Conservation (phyloP, 2,329 filamentous ascomycete genomes). For the Ophiostoma tasmaniense region DNA sequence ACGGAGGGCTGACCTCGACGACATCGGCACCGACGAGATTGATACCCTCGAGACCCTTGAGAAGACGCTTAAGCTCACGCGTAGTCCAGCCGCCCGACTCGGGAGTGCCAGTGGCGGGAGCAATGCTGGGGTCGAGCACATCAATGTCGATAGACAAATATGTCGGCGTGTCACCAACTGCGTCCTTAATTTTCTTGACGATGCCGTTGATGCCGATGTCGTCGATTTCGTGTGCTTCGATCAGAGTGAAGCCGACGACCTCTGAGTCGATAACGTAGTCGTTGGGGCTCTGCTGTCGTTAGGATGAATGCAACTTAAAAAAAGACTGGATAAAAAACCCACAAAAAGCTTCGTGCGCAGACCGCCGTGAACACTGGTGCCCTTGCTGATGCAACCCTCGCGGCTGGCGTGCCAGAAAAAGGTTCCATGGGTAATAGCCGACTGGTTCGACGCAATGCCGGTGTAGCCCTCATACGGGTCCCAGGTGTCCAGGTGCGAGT, state of each 20-base stretch:
- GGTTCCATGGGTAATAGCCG: conserved; percentile 75
- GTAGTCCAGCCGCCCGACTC: conserved; percentile 89
- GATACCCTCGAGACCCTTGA: conserved; percentile 70
- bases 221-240: conserved; percentile 56
- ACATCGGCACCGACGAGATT: conserved; percentile 85
- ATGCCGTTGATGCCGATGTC: conserved; percentile 21
- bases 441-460: conserved; percentile 65
- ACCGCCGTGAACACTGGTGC: conserved; percentile 41
- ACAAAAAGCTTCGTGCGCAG: conserved; percentile 6
- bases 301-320: not conserved
- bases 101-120: conserved; percentile 61
- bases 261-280: conserved; percentile 66
- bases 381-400: conserved; percentile 74
- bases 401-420: conserved; percentile 77
- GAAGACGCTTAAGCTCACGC: conserved; percentile 71
- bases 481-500: conserved; percentile 25
- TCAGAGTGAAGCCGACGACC: conserved; percentile 73
- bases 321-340: not conserved
- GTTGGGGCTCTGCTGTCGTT: conserved; percentile 10
- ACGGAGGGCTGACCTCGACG: conserved; percentile 78
- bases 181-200: conserved; percentile 10
- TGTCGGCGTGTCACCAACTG: conserved; percentile 35
- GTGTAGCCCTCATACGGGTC: conserved; percentile 59
- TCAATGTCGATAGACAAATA: conserved; percentile 28
- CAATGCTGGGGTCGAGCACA: conserved; percentile 29